These are phyloP conservation scores for Oxyria digyna DNA, from an alignment of 148 eudicot species.

Conservation along the genomic window DNA sequence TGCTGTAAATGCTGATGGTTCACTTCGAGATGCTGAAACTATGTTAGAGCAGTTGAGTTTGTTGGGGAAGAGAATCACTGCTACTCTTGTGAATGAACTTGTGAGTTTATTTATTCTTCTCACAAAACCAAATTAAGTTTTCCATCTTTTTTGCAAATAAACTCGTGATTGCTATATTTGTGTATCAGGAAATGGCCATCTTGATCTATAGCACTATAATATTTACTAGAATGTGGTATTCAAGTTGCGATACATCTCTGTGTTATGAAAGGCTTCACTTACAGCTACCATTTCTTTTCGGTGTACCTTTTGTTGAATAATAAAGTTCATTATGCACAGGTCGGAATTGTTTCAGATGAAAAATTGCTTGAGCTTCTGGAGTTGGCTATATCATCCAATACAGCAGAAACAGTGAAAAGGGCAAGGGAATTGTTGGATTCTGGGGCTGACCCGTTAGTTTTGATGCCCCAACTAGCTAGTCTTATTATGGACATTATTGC, in stretches of 20 bases:
- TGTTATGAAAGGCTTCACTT: not conserved
- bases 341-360: slow-evolving; percentile 86
- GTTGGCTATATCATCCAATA: slow-evolving; percentile 88
- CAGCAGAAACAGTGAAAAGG: slow-evolving; percentile 81
- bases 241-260: not conserved
- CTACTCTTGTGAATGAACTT: slow-evolving; percentile 85
- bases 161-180: not conserved
- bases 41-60: slow-evolving; percentile 96
- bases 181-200: not conserved
- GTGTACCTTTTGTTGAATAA: not conserved
- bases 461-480: slow-evolving; percentile 83
- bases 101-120: slow-evolving; percentile 37
- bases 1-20: slow-evolving; percentile 92
- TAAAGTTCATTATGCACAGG: slow-evolving; percentile 23
- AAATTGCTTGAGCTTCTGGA: slow-evolving; percentile 77
- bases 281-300: not conserved
- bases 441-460: slow-evolving; percentile 76
- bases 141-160: not conserved
- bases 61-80: slow-evolving; percentile 70
- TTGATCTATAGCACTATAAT: not conserved
- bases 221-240: not conserved
- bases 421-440: slow-evolving; percentile 94
- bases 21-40: slow-evolving; percentile 92
- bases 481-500: slow-evolving; percentile 92
- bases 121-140: not conserved